A percentile compares a stretch with the other conserved stretches of the same genome.
phyloP scores from a whole-genome alignment of 768 basidiomycete genomes.

The Chalciporus chontae region DNA sequence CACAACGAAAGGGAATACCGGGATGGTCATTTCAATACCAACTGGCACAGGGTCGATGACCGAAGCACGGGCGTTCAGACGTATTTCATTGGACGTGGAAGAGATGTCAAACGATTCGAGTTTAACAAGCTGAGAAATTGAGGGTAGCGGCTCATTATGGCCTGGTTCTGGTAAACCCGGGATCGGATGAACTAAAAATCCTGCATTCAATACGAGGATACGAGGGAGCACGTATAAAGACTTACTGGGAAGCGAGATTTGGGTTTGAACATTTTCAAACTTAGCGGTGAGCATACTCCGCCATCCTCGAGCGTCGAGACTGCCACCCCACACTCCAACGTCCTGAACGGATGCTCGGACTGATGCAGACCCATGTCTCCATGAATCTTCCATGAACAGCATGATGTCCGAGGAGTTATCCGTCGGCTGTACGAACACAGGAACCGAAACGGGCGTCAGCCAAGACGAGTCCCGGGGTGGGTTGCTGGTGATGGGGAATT shows the following conservation, averaged over 20 bases:
- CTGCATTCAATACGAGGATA: conserved; percentile 3
- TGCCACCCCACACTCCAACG: conserved; percentile 52
- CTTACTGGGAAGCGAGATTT: conserved; percentile 54
- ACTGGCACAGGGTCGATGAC: conserved; percentile 55
- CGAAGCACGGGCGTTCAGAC: conserved; percentile 52
- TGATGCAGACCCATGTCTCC: conserved; percentile 49
- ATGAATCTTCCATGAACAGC: conserved; percentile 54
- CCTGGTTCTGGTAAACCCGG: conserved; percentile 67
- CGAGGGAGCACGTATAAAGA: conserved; percentile 5
- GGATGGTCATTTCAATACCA: conserved; percentile 46
- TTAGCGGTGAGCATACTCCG: conserved; percentile 33
- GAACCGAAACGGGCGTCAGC: conserved; percentile 52
- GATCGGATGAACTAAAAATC: conserved; percentile 51
- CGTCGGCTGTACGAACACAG: conserved; percentile 52
- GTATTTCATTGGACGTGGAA: conserved; percentile 35
- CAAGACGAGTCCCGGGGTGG: conserved; percentile 45
- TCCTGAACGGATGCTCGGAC: conserved; percentile 42
- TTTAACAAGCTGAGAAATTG: conserved; percentile 55
- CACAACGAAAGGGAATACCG: conserved; percentile 60
- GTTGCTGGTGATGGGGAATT: conserved; percentile 47
- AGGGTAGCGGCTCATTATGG: conserved; percentile 46
- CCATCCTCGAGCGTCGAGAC: conserved; percentile 45
- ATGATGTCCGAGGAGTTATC: conserved; percentile 45
- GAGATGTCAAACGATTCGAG: conserved; percentile 53
- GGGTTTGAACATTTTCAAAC: conserved; percentile 43